Percentiles rank a stretch among this genome's conserved stretches.
phyloP scores from a whole-genome alignment of 495 filamentous ascomycete genomes.

The Lasiosphaeriaceae sp. region DNA sequence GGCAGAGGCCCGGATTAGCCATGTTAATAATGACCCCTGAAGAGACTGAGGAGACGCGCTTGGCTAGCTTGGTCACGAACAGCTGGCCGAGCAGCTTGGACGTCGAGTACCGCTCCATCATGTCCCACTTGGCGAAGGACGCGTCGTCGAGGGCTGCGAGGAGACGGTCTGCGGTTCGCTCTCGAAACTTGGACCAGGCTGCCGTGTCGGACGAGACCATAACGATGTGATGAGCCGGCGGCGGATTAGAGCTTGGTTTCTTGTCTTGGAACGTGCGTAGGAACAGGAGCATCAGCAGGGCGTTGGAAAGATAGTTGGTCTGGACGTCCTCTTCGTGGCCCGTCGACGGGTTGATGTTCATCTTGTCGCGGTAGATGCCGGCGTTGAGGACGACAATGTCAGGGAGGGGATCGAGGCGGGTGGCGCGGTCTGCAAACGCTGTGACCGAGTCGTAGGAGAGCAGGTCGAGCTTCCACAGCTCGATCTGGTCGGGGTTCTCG shows the following conservation, averaged over 20 bases:
- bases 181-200: constrained; percentile 28
- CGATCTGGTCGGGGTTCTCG: constrained; percentile 14
- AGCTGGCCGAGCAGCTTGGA: constrained; percentile 52
- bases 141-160: constrained; percentile 32
- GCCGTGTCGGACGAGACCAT: constrained; percentile 36
- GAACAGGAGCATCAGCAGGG: constrained; percentile 32
- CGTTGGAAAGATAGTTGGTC: constrained; percentile 46
- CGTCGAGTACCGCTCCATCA: constrained; percentile 30
- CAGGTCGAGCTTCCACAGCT: constrained; percentile 55
- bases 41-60: constrained; percentile 11
- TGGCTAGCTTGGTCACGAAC: constrained; percentile 40
- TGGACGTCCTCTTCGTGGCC: constrained; percentile 47
- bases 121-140: constrained; percentile 17
- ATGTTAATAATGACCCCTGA: constrained; percentile 36
- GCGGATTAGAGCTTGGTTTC: constrained; percentile 1
- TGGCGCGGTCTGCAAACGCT: constrained; percentile 38
- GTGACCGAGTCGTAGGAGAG: constrained; percentile 35
- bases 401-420: constrained; percentile 30
- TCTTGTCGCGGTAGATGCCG: constrained; percentile 26
- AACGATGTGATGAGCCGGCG: constrained; percentile 28
- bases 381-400: constrained; percentile 49
- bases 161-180: constrained; percentile 33
- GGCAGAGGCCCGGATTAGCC: constrained; percentile 42
- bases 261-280: constrained; percentile 26
- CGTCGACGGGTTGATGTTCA: constrained; percentile 11